These are phyloP conservation scores for Globisporangium paroecandrum DNA, from an alignment of 352 stramenopile species.

Conservation along the genomic window DNA sequence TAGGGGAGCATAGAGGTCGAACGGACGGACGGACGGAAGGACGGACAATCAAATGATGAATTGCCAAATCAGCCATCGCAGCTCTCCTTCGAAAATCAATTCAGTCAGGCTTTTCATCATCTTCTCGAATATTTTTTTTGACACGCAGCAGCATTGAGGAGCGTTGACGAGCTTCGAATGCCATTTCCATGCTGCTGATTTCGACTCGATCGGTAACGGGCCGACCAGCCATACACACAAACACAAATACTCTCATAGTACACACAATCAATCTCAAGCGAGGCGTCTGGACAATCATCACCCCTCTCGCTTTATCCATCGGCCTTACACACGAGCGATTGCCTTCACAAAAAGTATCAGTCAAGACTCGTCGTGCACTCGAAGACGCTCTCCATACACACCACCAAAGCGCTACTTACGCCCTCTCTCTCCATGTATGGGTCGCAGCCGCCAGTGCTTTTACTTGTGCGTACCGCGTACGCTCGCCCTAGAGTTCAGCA, in stretches of 20 bases:
- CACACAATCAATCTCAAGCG: not conserved
- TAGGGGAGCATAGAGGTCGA: not conserved
- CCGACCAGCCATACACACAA: not conserved
- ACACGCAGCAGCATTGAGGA: not conserved
- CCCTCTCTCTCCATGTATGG: not conserved
- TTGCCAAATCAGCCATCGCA: constrained; percentile 2
- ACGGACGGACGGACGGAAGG: not conserved
- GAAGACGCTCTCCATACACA: not conserved
- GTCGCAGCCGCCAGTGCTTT: not conserved
- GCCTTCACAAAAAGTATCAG: not conserved
- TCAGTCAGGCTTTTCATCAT: constrained; percentile 2
- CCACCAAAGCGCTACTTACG: not conserved
- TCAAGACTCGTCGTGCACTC: not conserved
- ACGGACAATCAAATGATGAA: constrained; percentile 1
- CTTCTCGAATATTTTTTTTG: not conserved
- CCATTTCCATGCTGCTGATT: not conserved
- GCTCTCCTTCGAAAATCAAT: constrained; percentile 11
- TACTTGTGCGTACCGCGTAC: not conserved
- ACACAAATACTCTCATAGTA: not conserved
- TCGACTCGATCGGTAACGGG: not conserved
- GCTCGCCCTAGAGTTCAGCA: constrained; percentile 1
- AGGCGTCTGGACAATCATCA: not conserved
- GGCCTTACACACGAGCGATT: not conserved
- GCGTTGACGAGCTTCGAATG: not conserved
- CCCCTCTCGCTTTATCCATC: not conserved